Base-by-base conservation (phyloP, 768 basidiomycete genomes). In the Kwoniella bestiolae region DNA sequence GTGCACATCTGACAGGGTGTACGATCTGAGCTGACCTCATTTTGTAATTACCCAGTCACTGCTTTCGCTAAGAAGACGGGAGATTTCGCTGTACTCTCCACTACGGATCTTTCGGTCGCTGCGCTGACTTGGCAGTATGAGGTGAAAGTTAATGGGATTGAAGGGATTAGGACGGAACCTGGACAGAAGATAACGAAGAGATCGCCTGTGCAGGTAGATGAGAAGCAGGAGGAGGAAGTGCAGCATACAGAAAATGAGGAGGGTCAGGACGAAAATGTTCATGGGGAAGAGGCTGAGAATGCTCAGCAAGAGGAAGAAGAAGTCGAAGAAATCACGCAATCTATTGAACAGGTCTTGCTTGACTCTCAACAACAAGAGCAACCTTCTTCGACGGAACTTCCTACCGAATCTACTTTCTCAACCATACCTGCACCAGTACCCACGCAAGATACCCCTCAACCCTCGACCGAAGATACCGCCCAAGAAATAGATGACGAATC, bases 31-130 rank as follows among this genome's bases (percentile, higher is more conserved):
- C 67, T 68, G 29, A 16, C 29, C 23, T 12, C 34, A 56, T 41
- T 21, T 38, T 32, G 38, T 25, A 47, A 18, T 14, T n/a, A 4
- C 23, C 23, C 76, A 97, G 96, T 95, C 3, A 91, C 90, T 60
- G 89, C 90, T 67, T 89, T 88, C 81, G 92, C 96, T 3, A 95
- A 93, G 84, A 91, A 91, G 84, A 95, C 95, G 0, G 96, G 96
- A 78, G 96, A 99, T 82, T 94, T 93, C 78, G 84, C 91, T 46
- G 94, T 93, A 51, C 85, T 99, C 41, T 96, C 93, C 14, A 87
- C 89, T 80, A 86, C 94, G 14, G 96, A 99, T 87, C 80, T 99
- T 45, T 89, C 90, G 73, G 88, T 98, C 38, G 82, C 98, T 55
- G 95, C 96, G 1, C 83, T 99, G 71, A 92, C 94, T 5, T 88